Conservation (phyloP, 139 green algal species). For the Picochlorum sp. region DNA sequence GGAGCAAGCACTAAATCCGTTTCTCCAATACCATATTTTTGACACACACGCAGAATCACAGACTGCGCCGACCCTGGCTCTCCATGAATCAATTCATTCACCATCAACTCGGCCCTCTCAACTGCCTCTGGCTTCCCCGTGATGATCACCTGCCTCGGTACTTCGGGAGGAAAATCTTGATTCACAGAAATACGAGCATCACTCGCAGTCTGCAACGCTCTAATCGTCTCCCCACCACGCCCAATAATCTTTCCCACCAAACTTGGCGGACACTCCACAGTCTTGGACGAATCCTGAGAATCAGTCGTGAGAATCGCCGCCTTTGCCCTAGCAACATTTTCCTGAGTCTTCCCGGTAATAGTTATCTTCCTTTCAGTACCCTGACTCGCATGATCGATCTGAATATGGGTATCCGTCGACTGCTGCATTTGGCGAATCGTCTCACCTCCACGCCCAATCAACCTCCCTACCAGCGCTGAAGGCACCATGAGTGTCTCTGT, state of each 20-base stretch:
- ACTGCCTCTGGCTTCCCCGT: slow-evolving; percentile 53
- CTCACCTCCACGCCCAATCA: slow-evolving; percentile 78
- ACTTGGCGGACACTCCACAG: slow-evolving; percentile 60
- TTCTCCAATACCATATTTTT: slow-evolving; percentile 25
- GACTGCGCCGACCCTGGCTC: slow-evolving; percentile 63
- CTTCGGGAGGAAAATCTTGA: slow-evolving; percentile 46
- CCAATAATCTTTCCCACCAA: slow-evolving; percentile 94
- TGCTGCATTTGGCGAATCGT: slow-evolving; percentile 79
- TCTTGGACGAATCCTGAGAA: neutral
- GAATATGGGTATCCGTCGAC: slow-evolving; percentile 54
- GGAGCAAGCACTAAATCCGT: slow-evolving; percentile 30
- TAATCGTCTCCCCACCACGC: slow-evolving; percentile 92
- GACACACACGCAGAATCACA: slow-evolving; percentile 75
- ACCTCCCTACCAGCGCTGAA: slow-evolving; percentile 54
- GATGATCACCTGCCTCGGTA: slow-evolving; percentile 60
- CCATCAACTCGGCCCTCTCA: slow-evolving; percentile 58
- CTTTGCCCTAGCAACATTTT: slow-evolving; percentile 43
- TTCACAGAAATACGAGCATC: slow-evolving; percentile 35
- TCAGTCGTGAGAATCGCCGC: slow-evolving; percentile 6
- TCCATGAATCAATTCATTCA: slow-evolving; percentile 74
- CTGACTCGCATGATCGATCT: slow-evolving; percentile 57
- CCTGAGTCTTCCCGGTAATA: slow-evolving; percentile 41
- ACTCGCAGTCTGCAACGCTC: slow-evolving; percentile 79
- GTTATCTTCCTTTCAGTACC: slow-evolving; percentile 66
- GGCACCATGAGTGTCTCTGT: slow-evolving; percentile 19